These are phyloP conservation scores for Ogataea dorogensis DNA, from an alignment of 805 yeast species.

Conservation along the genomic window DNA sequence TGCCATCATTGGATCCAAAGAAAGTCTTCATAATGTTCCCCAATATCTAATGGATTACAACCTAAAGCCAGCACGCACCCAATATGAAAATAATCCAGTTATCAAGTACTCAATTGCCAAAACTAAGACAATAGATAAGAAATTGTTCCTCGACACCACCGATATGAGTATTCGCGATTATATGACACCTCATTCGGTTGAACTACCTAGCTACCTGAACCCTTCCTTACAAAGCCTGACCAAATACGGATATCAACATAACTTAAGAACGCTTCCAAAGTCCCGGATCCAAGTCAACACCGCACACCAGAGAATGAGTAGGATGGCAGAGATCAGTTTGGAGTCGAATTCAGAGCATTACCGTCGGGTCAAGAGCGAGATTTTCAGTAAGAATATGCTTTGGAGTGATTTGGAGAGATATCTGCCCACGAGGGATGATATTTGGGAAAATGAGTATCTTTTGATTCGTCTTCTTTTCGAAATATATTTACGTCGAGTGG, in stretches of 20 bases:
- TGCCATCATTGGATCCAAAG: constrained; percentile 16
- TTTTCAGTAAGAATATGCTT: constrained; percentile 18
- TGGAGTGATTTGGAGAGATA: constrained; percentile 20
- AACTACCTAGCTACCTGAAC: constrained; percentile 9
- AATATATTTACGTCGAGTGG: constrained; percentile 32
- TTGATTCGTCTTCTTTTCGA: constrained; percentile 29
- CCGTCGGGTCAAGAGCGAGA: constrained; percentile 15
- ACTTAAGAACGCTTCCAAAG: constrained; percentile 12
- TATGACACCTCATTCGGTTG: constrained; percentile 8
- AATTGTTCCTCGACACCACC: constrained; percentile 18
- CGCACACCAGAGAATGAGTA: constrained; percentile 21
- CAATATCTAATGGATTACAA: constrained; percentile 21
- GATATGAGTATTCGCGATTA: constrained; percentile 15
- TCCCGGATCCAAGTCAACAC: constrained; percentile 6
- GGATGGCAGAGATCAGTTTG: constrained; percentile 28
- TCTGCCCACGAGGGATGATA: constrained; percentile 18
- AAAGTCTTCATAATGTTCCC: constrained; percentile 17
- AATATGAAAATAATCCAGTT: constrained; percentile 23
- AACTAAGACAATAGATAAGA: constrained; percentile 9
- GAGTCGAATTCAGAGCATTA: constrained; percentile 30
- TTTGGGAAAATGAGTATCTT: constrained; percentile 26
- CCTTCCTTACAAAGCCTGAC: constrained; percentile 12
- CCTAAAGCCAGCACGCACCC: constrained; percentile 13
- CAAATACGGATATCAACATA: constrained; percentile 13
- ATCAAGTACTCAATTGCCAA: constrained; percentile 22